These are phyloP conservation scores for Diplocarpon mali DNA, from an alignment of 2,329 filamentous ascomycete genomes.

Conservation along the genomic window DNA sequence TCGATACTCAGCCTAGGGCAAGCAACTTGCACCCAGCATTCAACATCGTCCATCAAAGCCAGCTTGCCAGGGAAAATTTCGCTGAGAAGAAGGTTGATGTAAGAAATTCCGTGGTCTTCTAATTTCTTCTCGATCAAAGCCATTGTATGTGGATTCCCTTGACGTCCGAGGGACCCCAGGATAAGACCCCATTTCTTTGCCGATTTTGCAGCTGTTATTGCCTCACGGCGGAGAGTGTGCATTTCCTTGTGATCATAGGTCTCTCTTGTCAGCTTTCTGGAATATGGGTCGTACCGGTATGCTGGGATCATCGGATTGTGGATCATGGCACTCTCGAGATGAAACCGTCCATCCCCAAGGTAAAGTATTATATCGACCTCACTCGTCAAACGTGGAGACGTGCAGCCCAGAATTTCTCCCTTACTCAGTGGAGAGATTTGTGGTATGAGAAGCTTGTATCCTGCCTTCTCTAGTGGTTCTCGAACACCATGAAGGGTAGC, in stretches of 20 bases:
- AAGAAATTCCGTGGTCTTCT: slow-evolving; percentile 60
- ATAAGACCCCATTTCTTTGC: slow-evolving; percentile 93
- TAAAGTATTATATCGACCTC: slow-evolving; percentile 72
- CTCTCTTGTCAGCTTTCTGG: slow-evolving; percentile 80
- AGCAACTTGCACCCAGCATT: slow-evolving; percentile 97
- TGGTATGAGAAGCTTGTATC: slow-evolving; percentile 76
- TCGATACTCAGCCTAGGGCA: slow-evolving; percentile 96
- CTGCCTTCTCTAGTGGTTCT: slow-evolving; percentile 66
- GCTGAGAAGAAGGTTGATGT: slow-evolving; percentile 74
- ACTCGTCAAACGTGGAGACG: slow-evolving; percentile 61
- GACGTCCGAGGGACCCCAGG: slow-evolving; percentile 79
- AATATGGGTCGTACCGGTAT: slow-evolving; percentile 96
- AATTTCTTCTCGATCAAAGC: slow-evolving; percentile 72
- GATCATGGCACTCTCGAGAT: slow-evolving; percentile 98
- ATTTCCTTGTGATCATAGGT: slow-evolving; percentile 88
- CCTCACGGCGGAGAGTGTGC: slow-evolving; percentile 65
- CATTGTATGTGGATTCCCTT: slow-evolving; percentile 93
- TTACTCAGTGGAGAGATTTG: slow-evolving; percentile 89
- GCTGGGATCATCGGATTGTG: slow-evolving; percentile 86
- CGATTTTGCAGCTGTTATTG: slow-evolving; percentile 62
- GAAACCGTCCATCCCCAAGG: slow-evolving; percentile 85
- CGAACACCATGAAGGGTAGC: slow-evolving; percentile 84
- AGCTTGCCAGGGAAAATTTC: slow-evolving; percentile 97
- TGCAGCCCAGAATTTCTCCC: slow-evolving; percentile 96
- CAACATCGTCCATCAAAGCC: slow-evolving; percentile 84